Conservation (phyloP, 2,329 filamentous ascomycete species). For the Monilinia polystroma region DNA sequence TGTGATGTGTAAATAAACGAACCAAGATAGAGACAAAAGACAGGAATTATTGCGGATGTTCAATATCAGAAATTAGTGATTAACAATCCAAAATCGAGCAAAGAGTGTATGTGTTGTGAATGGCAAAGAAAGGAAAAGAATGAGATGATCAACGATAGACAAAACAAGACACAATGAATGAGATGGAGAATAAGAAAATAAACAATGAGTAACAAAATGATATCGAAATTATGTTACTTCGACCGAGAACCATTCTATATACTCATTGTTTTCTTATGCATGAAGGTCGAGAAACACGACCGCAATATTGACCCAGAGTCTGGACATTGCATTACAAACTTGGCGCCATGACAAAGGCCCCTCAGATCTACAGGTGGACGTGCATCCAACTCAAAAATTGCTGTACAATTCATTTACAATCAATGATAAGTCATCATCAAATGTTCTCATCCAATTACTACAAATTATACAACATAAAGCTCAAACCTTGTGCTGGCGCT, state of each 20-base stretch:
- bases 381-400: neutral
- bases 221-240: neutral
- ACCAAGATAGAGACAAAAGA: neutral
- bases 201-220: conserved; percentile 1
- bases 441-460: conserved; percentile 4
- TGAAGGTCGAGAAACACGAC: neutral
- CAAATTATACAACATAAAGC: neutral
- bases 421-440: neutral
- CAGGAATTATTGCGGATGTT: neutral
- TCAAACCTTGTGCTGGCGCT: conserved; percentile 13
- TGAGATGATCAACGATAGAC: conserved; percentile 13
- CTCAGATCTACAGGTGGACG: neutral
- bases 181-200: conserved; percentile 1
- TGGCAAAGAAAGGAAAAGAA: neutral
- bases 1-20: neutral
- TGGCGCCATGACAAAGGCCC: conserved; percentile 1
- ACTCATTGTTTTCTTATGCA: neutral
- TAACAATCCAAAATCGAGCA: neutral
- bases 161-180: conserved; percentile 3
- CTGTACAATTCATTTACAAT: neutral
- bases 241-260: conserved; percentile 11
- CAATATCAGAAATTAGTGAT: neutral
- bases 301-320: neutral
- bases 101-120: conserved; percentile 8
- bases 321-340: neutral